Base-by-base conservation (phyloP, 73 alveolate species). In the Paramecium sexaurelia region DNA sequence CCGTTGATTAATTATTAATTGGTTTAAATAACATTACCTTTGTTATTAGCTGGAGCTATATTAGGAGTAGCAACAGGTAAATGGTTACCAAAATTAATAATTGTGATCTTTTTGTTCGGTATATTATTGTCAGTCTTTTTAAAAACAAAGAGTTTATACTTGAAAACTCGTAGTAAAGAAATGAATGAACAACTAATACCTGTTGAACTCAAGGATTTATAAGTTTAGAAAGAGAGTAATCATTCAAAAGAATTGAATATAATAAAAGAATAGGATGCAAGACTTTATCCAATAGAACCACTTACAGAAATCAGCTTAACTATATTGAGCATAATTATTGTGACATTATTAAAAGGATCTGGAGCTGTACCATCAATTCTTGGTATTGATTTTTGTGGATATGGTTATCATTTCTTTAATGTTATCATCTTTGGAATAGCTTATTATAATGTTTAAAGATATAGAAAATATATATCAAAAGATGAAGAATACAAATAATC, bases 21-120 rank as follows among this genome's bases (percentile, higher is more conserved):
- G 13, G 90, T 78, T 56, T 6, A 37, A 61, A 78, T 78, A 13
- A 78, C 90, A 24, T 41, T 78, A 20, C 90, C 90, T 10, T 33
- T 78, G 15, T 33, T 78, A 27, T 33, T 78, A 4, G 33, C 90
- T 41, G 90, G 90, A 10, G 90, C 90, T 1, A 33, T 78, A 6
- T 13, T 78, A 6, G 90, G 90, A 13, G 90, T 78, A 24, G 90
- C 90, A 8, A 78, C 90, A 29, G 90, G 90, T 43, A 78, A 78
- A 78, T 78, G 90, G 90, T 19, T 78, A 6, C 90, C 90, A 11
- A 78, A 78, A 45, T 15, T 78, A 20, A 33, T 43, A 24, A 43
- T 78, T 9, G 73, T 78, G 36, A 45, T 78, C 47, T 78, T 78
- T 39, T 15, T 78, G 11, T 78, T 78, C 19, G 90, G 55, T 11